Percentiles rank a stretch among this genome's conserved stretches.
phyloP scores from a whole-genome alignment of 805 yeast genomes.

The Candida schatavii region DNA sequence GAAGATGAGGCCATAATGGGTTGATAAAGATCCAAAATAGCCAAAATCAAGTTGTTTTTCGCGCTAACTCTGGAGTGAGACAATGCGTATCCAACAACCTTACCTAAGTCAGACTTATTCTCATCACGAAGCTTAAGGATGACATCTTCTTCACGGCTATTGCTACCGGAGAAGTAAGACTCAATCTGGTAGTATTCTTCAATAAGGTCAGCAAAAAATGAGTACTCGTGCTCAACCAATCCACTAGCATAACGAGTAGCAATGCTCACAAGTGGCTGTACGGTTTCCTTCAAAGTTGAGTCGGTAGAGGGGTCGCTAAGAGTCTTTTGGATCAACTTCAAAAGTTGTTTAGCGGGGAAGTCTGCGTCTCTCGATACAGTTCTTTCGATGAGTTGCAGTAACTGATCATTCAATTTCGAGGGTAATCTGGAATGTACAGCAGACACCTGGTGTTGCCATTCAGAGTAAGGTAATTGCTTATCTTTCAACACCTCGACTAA shows the following conservation, averaged over 20 bases:
- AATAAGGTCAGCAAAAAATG: constrained; percentile 66
- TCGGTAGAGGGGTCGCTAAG: constrained; percentile 50
- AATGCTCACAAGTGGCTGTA: constrained; percentile 72
- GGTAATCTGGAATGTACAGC: constrained; percentile 93
- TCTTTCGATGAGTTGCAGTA: constrained; percentile 66
- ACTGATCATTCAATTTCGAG: constrained; percentile 63
- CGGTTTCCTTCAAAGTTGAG: constrained; percentile 48
- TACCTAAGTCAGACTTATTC: constrained; percentile 68
- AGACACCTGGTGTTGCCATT: constrained; percentile 82
- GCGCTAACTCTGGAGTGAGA: constrained; percentile 94
- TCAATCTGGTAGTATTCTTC: constrained; percentile 77
- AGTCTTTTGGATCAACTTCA: constrained; percentile 67
- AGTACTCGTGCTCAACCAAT: constrained; percentile 77
- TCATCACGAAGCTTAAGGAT: constrained; percentile 85
- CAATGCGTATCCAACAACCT: constrained; percentile 69
- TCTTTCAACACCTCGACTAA: constrained; percentile 72
- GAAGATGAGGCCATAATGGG: constrained; percentile 73
- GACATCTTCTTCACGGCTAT: constrained; percentile 83
- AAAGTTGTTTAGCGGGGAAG: constrained; percentile 88
- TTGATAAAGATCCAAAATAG: constrained; percentile 79
- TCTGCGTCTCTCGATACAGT: constrained; percentile 64
- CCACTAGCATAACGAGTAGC: constrained; percentile 73
- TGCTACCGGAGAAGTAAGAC: constrained; percentile 70
- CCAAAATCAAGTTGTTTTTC: constrained; percentile 84
- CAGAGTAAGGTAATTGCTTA: constrained; percentile 85